Evolutionary conservation across 129 eudicot genomes (phyloP).

Genomic region (Flaveria robusta): DNA sequence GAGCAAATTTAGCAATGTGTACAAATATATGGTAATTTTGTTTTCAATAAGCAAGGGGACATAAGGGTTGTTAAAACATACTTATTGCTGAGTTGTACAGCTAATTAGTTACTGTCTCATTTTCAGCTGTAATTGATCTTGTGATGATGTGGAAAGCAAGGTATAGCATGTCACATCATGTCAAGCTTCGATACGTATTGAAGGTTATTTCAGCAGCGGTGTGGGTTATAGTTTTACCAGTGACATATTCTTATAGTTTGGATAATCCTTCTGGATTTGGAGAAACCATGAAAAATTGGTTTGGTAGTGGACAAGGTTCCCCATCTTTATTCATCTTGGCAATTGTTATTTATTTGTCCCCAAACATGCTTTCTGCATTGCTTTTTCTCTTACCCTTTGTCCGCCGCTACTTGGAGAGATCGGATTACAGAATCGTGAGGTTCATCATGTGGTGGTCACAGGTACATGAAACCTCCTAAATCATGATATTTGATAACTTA

Average conservation of each 20-base stretch:
- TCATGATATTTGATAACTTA: background rate
- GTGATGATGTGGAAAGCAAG: slow-evolving; percentile 93
- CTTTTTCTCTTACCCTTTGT: slow-evolving; percentile 76
- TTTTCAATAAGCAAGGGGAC: background rate
- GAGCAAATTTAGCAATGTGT: background rate
- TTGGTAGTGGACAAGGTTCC: slow-evolving; percentile 59
- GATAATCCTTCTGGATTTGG: slow-evolving; percentile 81
- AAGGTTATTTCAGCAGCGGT: slow-evolving; percentile 74
- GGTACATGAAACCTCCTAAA: slow-evolving; percentile 43
- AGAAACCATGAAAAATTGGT: slow-evolving; percentile 76
- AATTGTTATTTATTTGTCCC: slow-evolving; percentile 72
- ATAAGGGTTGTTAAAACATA: background rate
- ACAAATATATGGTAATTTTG: background rate
- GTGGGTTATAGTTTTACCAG: slow-evolving; percentile 84
- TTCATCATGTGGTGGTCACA: slow-evolving; percentile 99
- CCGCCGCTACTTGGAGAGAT: slow-evolving; percentile 75
- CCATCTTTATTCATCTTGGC: slow-evolving; percentile 83
- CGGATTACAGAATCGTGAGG: slow-evolving; percentile 74
- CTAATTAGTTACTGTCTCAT: background rate
- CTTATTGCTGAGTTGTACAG: background rate
- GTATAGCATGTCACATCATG: slow-evolving; percentile 78
- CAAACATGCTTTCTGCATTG: slow-evolving; percentile 79
- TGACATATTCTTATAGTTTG: slow-evolving; percentile 89
- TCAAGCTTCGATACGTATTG: slow-evolving; percentile 80
- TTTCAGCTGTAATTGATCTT: slow-evolving; percentile 73